Evolutionary conservation across 495 filamentous ascomycete genomes (phyloP).

Genomic region (Penicillium daleae): DNA sequence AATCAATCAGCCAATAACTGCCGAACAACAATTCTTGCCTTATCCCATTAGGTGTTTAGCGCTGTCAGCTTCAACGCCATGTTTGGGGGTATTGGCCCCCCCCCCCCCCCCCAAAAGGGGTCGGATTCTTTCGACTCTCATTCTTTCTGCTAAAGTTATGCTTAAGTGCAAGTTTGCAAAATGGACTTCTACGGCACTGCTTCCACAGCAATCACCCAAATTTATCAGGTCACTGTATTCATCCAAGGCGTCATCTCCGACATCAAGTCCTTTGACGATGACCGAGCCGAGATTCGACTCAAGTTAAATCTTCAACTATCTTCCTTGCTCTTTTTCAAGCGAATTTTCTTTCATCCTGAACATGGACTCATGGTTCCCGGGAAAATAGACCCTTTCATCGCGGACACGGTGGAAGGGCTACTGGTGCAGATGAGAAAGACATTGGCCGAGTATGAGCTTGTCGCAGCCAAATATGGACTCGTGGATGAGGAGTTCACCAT

Average conservation of each 20-base stretch:
- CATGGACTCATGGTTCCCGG: constrained; percentile 24
- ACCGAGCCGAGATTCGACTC: constrained; percentile 24
- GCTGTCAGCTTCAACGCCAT: constrained; percentile 9
- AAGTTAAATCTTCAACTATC: constrained; percentile 23
- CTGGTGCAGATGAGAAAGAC: constrained; percentile 21
- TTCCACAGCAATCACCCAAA: constrained; percentile 23
- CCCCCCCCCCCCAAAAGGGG: not conserved
- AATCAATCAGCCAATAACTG: constrained; percentile 1
- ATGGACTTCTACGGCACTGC: constrained; percentile 33
- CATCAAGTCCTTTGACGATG: constrained; percentile 28
- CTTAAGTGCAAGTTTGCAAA: constrained; percentile 12
- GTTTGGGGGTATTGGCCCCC: not conserved
- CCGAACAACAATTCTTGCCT: not conserved
- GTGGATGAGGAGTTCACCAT: constrained; percentile 16
- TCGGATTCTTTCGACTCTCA: not conserved
- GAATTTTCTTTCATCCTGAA: constrained; percentile 16
- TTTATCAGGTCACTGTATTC: constrained; percentile 29
- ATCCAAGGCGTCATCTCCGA: constrained; percentile 29
- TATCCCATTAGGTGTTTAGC: constrained; percentile 12
- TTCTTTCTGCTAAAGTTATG: not conserved
- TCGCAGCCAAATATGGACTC: constrained; percentile 20
- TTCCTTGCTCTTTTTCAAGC: constrained; percentile 24
- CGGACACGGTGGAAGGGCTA: constrained; percentile 21
- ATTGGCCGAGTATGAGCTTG: constrained; percentile 22
- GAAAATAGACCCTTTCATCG: constrained; percentile 20